These are phyloP conservation scores for Lichtheimia ramosa DNA, from an alignment of 371 early-diverging fungal species.

Conservation along the genomic window DNA sequence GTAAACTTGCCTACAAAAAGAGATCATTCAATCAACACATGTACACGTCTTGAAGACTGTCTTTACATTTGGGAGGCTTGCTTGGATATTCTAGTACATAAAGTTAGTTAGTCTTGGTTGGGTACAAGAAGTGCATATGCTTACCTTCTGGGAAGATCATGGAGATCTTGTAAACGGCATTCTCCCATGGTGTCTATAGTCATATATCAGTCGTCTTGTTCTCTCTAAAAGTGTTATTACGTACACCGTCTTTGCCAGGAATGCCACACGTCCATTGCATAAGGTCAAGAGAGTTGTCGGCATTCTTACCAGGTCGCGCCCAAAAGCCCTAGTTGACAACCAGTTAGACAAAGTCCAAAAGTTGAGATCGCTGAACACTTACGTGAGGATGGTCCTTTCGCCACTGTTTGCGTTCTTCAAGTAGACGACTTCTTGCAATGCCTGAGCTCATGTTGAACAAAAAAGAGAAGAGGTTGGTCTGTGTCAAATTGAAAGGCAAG, in stretches of 20 bases:
- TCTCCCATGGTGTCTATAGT: constrained; percentile 91
- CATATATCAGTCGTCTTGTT: background rate
- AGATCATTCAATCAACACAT: constrained; percentile 2
- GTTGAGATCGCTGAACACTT: constrained; percentile 14
- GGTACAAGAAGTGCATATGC: background rate
- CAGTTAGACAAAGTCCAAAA: background rate
- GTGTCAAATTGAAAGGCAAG: too few relatives aligned
- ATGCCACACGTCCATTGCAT: constrained; percentile 94
- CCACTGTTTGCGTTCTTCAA: constrained; percentile 98
- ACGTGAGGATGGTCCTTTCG: constrained; percentile 95
- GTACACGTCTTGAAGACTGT: background rate
- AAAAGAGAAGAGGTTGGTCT: background rate
- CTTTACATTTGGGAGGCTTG: constrained; percentile 87
- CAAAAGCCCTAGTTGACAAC: constrained; percentile 70
- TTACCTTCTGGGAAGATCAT: constrained; percentile 91
- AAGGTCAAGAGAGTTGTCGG: constrained; percentile 81
- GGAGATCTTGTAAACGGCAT: constrained; percentile 90
- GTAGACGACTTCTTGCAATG: constrained; percentile 76
- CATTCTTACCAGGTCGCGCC: constrained; percentile 84
- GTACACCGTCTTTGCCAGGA: constrained; percentile 82
- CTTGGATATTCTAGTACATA: constrained; percentile 68
- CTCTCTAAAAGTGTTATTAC: constrained; percentile 2
- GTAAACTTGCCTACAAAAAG: constrained; percentile 70
- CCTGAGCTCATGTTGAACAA: constrained; percentile 59
- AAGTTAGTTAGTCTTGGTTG: background rate